These are phyloP conservation scores for Hyaloscypha variabilis DNA, from an alignment of 495 filamentous ascomycete species.

Conservation along the genomic window DNA sequence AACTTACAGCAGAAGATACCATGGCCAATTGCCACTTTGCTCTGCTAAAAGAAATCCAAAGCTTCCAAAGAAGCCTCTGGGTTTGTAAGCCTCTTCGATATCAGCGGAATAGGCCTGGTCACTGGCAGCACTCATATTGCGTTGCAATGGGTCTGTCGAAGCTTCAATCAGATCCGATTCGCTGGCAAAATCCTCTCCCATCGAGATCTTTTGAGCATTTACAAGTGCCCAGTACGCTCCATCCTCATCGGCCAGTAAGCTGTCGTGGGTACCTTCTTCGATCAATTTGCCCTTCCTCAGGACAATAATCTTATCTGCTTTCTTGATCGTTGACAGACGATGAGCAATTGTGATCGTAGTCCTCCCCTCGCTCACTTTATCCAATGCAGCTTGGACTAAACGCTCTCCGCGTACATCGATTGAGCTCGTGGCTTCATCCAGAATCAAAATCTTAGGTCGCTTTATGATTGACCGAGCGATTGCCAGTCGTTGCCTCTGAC, in stretches of 20 bases:
- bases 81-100: constrained; percentile 8
- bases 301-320: constrained; percentile 69
- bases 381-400: constrained; percentile 60
- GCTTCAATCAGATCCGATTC: constrained; percentile 22
- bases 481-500: constrained; percentile 67
- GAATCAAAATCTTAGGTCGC: constrained; percentile 76
- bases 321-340: constrained; percentile 58
- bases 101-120: neutral
- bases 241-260: constrained; percentile 56
- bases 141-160: neutral
- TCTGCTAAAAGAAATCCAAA: constrained; percentile 27
- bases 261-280: constrained; percentile 69
- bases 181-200: constrained; percentile 26
- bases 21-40: constrained; percentile 20
- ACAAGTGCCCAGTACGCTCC: constrained; percentile 57
- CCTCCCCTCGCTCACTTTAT: constrained; percentile 52
- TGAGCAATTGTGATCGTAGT: constrained; percentile 67
- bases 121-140: constrained; percentile 18
- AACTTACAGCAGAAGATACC: constrained; percentile 30
- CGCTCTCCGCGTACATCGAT: constrained; percentile 60
- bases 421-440: constrained; percentile 80
- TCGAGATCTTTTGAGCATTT: constrained; percentile 51
- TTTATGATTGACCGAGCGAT: constrained; percentile 75
- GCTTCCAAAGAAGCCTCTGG: constrained; percentile 25
- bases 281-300: constrained; percentile 59